Evolutionary conservation across 1,284 basidiomycete species (phyloP).

Genomic region (Irpex sp.): DNA sequence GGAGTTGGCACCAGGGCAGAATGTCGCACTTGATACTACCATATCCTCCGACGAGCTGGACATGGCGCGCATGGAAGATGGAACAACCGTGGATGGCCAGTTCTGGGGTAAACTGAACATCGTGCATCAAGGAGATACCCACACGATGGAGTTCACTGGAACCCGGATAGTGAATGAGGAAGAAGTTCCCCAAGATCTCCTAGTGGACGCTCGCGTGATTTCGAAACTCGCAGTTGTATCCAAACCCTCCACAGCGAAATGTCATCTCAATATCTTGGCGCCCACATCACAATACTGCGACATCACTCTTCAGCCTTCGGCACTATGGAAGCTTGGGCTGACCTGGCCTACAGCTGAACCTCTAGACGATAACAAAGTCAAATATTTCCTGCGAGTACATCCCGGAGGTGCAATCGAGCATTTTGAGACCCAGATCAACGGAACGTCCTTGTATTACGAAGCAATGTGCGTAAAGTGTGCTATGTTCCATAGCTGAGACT

Average conservation of each 20-base stretch:
- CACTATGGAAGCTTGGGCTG: slow-evolving; percentile 65
- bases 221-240: slow-evolving; percentile 66
- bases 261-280: slow-evolving; percentile 66
- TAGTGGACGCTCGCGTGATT: slow-evolving; percentile 72
- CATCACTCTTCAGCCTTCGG: slow-evolving; percentile 62
- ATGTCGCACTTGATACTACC: slow-evolving; percentile 71
- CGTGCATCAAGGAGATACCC: slow-evolving; percentile 69
- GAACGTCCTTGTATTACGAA: slow-evolving; percentile 78
- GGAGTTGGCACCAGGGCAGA: slow-evolving; percentile 70
- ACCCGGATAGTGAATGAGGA: slow-evolving; percentile 61
- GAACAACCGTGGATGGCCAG: slow-evolving; percentile 73
- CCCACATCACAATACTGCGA: slow-evolving; percentile 74
- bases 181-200: slow-evolving; percentile 59
- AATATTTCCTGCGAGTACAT: slow-evolving; percentile 75
- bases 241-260: slow-evolving; percentile 70
- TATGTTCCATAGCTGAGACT: slow-evolving; percentile 12
- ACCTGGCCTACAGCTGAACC: slow-evolving; percentile 75
- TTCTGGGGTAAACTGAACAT: slow-evolving; percentile 85
- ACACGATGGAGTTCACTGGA: slow-evolving; percentile 76
- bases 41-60: slow-evolving; percentile 74
- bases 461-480: slow-evolving; percentile 48
- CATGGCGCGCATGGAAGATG: slow-evolving; percentile 85
- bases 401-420: slow-evolving; percentile 79
- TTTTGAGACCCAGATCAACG: slow-evolving; percentile 71
- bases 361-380: slow-evolving; percentile 64